Conservation (phyloP, 2,329 filamentous ascomycete genomes). For the Pseudogymnoascus sp. region DNA sequence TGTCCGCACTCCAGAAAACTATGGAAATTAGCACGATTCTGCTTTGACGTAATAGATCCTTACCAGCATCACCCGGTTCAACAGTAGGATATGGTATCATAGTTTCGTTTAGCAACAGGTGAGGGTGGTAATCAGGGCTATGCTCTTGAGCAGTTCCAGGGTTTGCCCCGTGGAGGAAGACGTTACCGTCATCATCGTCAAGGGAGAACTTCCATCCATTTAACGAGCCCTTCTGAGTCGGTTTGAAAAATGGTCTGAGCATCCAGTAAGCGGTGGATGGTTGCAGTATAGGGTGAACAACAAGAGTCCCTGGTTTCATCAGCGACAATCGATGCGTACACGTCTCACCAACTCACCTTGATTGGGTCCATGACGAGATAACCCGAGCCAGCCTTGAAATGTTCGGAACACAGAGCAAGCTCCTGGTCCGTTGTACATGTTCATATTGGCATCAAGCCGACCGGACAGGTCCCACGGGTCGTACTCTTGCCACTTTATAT, state of each 20-base stretch:
- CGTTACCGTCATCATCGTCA: too few relatives aligned
- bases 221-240: slow-evolving; percentile 34
- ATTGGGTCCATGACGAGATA: slow-evolving; percentile 62
- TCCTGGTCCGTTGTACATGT: slow-evolving; percentile 70
- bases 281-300: slow-evolving; percentile 66
- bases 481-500: too few relatives aligned
- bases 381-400: slow-evolving; percentile 61
- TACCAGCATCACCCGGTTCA: too few relatives aligned
- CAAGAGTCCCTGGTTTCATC: slow-evolving; percentile 41
- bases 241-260: slow-evolving; percentile 70
- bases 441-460: slow-evolving; percentile 56
- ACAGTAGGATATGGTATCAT: too few relatives aligned
- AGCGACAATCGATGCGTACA: too few relatives aligned
- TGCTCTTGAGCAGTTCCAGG: slow-evolving; percentile 55
- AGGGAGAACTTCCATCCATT: slow-evolving; percentile 49
- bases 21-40: slow-evolving; percentile 53
- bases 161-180: slow-evolving; percentile 45
- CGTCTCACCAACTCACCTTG: slow-evolving; percentile 42
- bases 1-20: slow-evolving; percentile 48
- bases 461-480: slow-evolving; percentile 59
- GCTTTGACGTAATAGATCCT: slow-evolving; percentile 26
- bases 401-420: slow-evolving; percentile 74
- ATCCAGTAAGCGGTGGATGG: slow-evolving; percentile 69
- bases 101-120: too few relatives aligned
- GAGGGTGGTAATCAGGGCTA: slow-evolving; percentile 43